phyloP scores from a whole-genome alignment of 2,329 filamentous ascomycete species.

The Dothideomycetidae sp. region DNA sequence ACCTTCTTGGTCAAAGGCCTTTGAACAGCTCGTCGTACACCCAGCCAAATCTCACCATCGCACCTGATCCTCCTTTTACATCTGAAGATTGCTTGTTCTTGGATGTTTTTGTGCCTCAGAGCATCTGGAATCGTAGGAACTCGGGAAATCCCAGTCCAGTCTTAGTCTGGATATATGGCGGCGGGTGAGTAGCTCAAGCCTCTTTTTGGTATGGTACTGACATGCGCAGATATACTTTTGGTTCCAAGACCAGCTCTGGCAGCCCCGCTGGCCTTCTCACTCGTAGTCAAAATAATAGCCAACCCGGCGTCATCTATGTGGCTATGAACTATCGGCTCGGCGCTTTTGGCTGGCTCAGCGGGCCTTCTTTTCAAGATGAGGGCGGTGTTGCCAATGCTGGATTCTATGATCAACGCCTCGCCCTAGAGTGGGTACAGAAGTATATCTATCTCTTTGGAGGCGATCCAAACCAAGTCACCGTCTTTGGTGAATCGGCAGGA shows the following conservation, averaged over 20 bases:
- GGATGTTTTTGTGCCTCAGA: slow-evolving; percentile 25
- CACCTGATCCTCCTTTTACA: slow-evolving; percentile 16
- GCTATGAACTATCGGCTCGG: slow-evolving; percentile 36
- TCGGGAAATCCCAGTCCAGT: slow-evolving; percentile 27
- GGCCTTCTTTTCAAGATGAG: slow-evolving; percentile 28
- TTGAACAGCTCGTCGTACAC: slow-evolving; percentile 13
- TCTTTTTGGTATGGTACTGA: too few relatives aligned
- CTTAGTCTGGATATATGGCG: slow-evolving; percentile 35
- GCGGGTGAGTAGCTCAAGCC: slow-evolving; percentile 25
- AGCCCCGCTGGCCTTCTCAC: slow-evolving; percentile 28
- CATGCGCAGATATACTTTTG: slow-evolving; percentile 19
- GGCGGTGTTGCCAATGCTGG: slow-evolving; percentile 35
- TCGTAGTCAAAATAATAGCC: slow-evolving; percentile 26
- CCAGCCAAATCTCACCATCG: slow-evolving; percentile 2
- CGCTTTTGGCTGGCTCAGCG: slow-evolving; percentile 35
- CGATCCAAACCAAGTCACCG: slow-evolving; percentile 29
- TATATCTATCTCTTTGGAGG: slow-evolving; percentile 43
- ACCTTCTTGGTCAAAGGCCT: slow-evolving; percentile 16
- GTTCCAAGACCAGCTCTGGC: slow-evolving; percentile 24
- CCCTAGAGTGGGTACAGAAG: slow-evolving; percentile 43
- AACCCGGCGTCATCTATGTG: slow-evolving; percentile 32
- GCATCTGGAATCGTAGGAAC: slow-evolving; percentile 20
- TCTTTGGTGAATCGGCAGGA: slow-evolving; percentile 39
- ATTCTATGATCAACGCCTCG: slow-evolving; percentile 40
- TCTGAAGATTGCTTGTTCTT: slow-evolving; percentile 29